Evolutionary conservation across 2,329 filamentous ascomycete genomes (phyloP), one percentile per base, ranked within the genome.

Genomic region (Penicillium sp.): DNA sequence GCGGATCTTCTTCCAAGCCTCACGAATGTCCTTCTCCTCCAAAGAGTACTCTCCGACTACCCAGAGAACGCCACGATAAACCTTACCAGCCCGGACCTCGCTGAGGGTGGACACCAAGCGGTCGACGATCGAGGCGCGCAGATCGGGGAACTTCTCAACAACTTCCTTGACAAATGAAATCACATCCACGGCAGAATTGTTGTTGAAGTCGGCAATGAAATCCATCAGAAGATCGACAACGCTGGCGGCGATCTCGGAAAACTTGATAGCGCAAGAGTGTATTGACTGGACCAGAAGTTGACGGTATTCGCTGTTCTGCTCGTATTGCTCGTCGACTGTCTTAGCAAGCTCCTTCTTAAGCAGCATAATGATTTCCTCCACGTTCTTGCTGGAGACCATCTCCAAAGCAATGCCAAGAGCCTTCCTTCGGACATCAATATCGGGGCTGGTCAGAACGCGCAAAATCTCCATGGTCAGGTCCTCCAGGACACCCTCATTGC

Each of bases 131-230:
- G 89, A 88, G 31, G 86, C 84, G 55, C 94, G 86, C 52, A 99
- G 82, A 64, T 89, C 86, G 7, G 94, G 94, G 79, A 97, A 99
- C 68, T 95, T 96, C 76, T 99, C 94, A 6, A 97, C 93, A 3
- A 99, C 94, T 72, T 99, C 94, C 76, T 99, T 99, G 59, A 99
- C 92, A 69, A 99, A 99, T 50, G 90, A 92, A 68, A 99, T 97
- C 49, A 99, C 93, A 73, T 99, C 94, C 28, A 99, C 90, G 1
- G 94, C 94, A 1, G 93, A 96, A 42, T 89, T 88, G 68, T 95
- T 96, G 79, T 95, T 97, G 72, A 97, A 96, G 72, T 99, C 94
- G 47, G 89, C 90, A 67, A 99, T 96, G 70, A 97, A 97, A 74
- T 99, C 94, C 94, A 99, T 99, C 49, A 99, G 82, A 42, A 96